Base-by-base conservation (phyloP, 768 basidiomycete species). In the Hortiboletus flavorubellus region DNA sequence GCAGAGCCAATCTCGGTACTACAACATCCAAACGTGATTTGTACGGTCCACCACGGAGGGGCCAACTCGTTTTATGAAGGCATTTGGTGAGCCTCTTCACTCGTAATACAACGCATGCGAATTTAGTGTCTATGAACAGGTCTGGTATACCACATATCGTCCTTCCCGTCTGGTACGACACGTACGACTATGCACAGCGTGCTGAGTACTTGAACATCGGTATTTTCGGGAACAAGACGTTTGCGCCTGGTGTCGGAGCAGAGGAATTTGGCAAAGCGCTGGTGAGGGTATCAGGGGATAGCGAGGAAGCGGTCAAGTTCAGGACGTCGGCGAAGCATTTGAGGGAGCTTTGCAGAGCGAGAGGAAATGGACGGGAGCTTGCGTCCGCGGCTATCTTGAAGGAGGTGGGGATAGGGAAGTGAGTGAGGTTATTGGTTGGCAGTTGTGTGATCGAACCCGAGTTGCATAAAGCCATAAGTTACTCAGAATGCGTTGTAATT, bases 121-220 rank as follows among this genome's bases (percentile, higher is more conserved):
- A 8, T 6, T 5, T 16, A 26, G 5, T 0, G 15, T 35, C 11
- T n/a, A 29, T 23, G n/a, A 16, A 44, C 16, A 63, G 61, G 51
- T 63, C 51, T 39, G 61, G 61, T 1, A 12, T 51, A 0, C 57
- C 56, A 0, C 56, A 55, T 21, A 40, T 62, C 8, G 38, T 59
- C n/a, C 57, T 63, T 15, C 41, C 61, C 1, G 51, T 53, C n/a
- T 59, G 58, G 57, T 48, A 14, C 7, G 61, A 59, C 38, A 59
- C 51, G 4, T 63, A 42, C 23, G 51, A 61, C 16, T 53, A 51
- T 10, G 43, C 44, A 12, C 23, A 11, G 5, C 53, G 49, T 15
- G 47, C 33, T 0, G 56, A 62, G n/a, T 49, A 23, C 34, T 18
- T 50, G 43, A 53, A 49, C 34, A 45, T 48, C 8, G 53, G 48